Evolutionary conservation across 2,329 filamentous ascomycete genomes (phyloP).

Genomic region (Exophiala phaeomuriformis): DNA sequence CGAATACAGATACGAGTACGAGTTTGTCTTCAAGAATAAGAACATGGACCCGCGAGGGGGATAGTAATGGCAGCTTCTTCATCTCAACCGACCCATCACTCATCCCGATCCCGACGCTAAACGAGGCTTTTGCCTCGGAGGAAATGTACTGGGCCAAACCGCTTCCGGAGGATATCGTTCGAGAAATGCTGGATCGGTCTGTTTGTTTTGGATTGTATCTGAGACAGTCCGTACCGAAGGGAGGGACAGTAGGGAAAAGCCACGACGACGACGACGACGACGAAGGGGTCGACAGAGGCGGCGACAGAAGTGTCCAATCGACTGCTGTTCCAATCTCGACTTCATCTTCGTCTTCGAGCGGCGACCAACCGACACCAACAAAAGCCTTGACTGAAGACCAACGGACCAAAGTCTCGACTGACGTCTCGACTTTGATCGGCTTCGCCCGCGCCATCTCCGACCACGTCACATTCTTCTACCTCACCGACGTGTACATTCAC

Average conservation of each 20-base stretch:
- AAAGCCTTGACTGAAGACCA: constrained; percentile 26
- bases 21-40: not conserved
- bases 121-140: constrained; percentile 50
- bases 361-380: not conserved
- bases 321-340: no score
- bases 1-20: no score
- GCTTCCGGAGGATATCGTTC: constrained; percentile 44
- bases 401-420: not conserved
- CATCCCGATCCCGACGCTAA: constrained; percentile 49
- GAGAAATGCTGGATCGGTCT: constrained; percentile 50
- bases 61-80: no score
- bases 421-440: constrained; percentile 37
- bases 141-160: constrained; percentile 55
- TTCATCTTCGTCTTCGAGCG: no score
- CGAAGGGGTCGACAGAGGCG: no score
- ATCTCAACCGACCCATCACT: constrained; percentile 53
- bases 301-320: no score
- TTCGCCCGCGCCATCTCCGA: constrained; percentile 62
- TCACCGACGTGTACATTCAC: constrained; percentile 62
- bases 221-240: constrained; percentile 4
- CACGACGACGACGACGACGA: constrained; percentile 1
- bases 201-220: constrained; percentile 54
- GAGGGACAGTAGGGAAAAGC: not conserved
- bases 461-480: constrained; percentile 59
- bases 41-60: constrained; percentile 21